Evolutionary conservation across 805 yeast genomes (phyloP).

Genomic region (Lipomyces yamadae): DNA sequence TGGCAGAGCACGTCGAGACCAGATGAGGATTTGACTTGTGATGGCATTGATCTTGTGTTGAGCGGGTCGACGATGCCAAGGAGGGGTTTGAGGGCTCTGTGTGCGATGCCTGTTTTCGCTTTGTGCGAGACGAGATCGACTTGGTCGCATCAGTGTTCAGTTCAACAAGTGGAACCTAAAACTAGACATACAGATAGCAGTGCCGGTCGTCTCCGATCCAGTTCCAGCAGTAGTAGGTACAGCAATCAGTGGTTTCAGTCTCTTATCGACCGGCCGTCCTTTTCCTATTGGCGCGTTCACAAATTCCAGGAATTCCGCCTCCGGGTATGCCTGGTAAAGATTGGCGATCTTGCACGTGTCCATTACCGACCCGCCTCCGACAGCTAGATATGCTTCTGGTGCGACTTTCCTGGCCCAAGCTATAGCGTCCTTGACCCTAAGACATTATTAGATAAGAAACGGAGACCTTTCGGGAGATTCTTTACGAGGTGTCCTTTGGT

Average conservation of each 20-base stretch:
- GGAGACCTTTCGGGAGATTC: conserved; percentile 35
- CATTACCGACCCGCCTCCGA: conserved; percentile 56
- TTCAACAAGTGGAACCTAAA: background rate
- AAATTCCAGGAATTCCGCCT: conserved; percentile 51
- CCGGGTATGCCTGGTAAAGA: conserved; percentile 50
- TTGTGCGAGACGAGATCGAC: conserved; percentile 48
- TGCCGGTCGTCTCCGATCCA: conserved; percentile 55
- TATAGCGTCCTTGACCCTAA: conserved; percentile 46
- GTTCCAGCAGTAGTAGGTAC: conserved; percentile 56
- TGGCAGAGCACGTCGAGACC: conserved; percentile 55
- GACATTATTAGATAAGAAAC: conserved; percentile 13
- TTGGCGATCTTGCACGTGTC: conserved; percentile 54
- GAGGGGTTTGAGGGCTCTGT: conserved; percentile 50
- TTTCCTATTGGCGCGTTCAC: conserved; percentile 52
- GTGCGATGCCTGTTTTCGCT: conserved; percentile 53
- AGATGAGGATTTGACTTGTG: conserved; percentile 50
- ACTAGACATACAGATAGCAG: conserved; percentile 47
- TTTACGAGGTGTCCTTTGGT: conserved; percentile 47
- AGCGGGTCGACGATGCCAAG: conserved; percentile 54
- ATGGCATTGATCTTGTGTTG: conserved; percentile 50
- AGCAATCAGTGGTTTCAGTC: conserved; percentile 50
- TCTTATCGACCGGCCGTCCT: conserved; percentile 46
- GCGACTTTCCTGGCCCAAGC: conserved; percentile 46
- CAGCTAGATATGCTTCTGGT: conserved; percentile 52
- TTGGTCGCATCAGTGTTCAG: background rate